These are phyloP conservation scores for Candida sp. DNA, from an alignment of 1,139 yeast species.

Conservation along the genomic window DNA sequence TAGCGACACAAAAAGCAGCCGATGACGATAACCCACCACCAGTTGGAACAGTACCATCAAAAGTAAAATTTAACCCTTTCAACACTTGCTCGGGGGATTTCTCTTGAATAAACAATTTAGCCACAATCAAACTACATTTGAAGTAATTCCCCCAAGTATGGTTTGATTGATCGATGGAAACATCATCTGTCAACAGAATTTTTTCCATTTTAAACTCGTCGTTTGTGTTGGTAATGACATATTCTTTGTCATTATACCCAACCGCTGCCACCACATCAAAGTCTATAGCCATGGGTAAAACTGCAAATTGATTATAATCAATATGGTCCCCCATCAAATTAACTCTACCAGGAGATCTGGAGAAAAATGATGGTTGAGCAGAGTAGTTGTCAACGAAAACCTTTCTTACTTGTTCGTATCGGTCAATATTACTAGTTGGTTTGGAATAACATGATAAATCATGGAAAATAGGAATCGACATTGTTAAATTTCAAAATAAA, in stretches of 20 bases:
- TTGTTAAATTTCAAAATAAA: too few species aligned
- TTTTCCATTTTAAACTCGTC: conserved; percentile 23
- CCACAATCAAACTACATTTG: conserved; percentile 64
- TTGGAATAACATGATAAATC: conserved; percentile 35
- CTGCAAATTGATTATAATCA: conserved; percentile 66
- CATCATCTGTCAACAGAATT: conserved; percentile 31
- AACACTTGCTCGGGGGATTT: conserved; percentile 23
- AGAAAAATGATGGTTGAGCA: conserved; percentile 38
- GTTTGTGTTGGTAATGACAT: conserved; percentile 42
- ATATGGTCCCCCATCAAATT: conserved; percentile 76
- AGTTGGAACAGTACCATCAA: conserved; percentile 68
- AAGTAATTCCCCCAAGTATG: conserved; percentile 68
- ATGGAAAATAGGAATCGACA: conserved; percentile 23
- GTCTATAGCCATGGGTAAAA: conserved; percentile 75
- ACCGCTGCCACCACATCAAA: conserved; percentile 56
- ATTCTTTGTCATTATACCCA: conserved; percentile 18
- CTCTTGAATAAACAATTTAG: conserved; percentile 47
- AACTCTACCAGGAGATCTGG: conserved; percentile 74
- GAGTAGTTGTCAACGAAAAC: conserved; percentile 18
- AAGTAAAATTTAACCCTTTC: conserved; percentile 50
- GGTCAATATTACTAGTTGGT: conserved; percentile 16
- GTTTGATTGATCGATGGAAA: conserved; percentile 46
- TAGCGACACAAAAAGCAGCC: conserved; percentile 70
- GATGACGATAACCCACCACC: conserved; percentile 74
- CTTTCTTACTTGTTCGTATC: conserved; percentile 22